Base-by-base conservation (phyloP, 495 filamentous ascomycete genomes). In the Penicillium coprophilum region DNA sequence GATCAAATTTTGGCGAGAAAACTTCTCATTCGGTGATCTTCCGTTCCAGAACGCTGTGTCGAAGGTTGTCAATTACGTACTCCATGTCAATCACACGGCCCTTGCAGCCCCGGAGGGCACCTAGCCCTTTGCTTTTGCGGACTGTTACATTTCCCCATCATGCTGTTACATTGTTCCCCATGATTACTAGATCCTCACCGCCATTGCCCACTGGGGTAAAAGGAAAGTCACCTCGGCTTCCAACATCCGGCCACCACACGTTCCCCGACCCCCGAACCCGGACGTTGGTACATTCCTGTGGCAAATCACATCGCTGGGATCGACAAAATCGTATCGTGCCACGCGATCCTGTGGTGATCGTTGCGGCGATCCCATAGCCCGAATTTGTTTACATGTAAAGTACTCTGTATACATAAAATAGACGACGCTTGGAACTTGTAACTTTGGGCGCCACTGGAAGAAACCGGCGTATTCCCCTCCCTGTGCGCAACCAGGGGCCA, bases 261-360 rank as follows among this genome's bases (percentile, higher is more conserved):
- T 30, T 34, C 21, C 11, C 40, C 41, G 46, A 39, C 49, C 21
- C 11, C 40, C 41, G 46, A 39, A 57, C 43, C 41, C 28, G 46
- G 43, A 27, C 24, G 24, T 13, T n/a, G 36, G 46, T 59, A 17
- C 48, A 58, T 55, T 46, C 52, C 53, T 43, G 61, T 61, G 61
- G 61, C 30, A 56, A 52, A 46, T 44, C 38, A 38, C 19, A 13
- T 34, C 24, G 47, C 51, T 45, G 40, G 39, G 61, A 64, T 64
- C 58, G 61, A 53, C 55, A 54, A 54, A 46, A 64, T 60, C 57
- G 56, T 24, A 58, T 52, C 44, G 44, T 48, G 57, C 64, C 64
- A 67, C 61, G 64, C 64, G 64, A 60, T 34, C 13, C 50, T 43
- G 21, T 10, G 60, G 3, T 41, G 55, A 59, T 59, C 52, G 23